phyloP scores from a whole-genome alignment of 2,329 filamentous ascomycete genomes.

The Verticillium zaregamsianum region DNA sequence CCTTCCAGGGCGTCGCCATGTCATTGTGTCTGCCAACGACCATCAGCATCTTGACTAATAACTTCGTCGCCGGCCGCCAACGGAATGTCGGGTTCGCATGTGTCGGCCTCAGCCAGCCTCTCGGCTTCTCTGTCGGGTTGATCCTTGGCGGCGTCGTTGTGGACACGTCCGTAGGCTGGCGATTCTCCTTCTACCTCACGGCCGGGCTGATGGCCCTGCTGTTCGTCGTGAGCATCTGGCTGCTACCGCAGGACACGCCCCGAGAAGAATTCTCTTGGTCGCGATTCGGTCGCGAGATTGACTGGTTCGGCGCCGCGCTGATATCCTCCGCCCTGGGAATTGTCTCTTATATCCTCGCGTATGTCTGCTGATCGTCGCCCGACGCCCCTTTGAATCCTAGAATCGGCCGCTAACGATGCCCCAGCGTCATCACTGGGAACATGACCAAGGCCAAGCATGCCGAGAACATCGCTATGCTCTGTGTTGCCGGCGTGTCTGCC shows the following conservation, averaged over 20 bases:
- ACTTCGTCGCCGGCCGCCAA: slow-evolving; percentile 6
- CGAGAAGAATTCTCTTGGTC: slow-evolving; percentile 27
- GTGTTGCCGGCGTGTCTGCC: background rate
- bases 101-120: slow-evolving; percentile 11
- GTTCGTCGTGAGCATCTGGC: slow-evolving; percentile 31
- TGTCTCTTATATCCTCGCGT: slow-evolving; percentile 11
- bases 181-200: slow-evolving; percentile 10
- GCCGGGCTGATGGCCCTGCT: slow-evolving; percentile 29
- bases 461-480: slow-evolving; percentile 6
- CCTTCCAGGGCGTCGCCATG: slow-evolving; percentile 11
- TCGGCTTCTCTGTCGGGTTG: slow-evolving; percentile 10
- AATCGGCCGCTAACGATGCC: slow-evolving; percentile 23
- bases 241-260: slow-evolving; percentile 39
- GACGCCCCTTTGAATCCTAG: too few relatives aligned
- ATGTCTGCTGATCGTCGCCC: background rate
- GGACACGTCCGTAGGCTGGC: slow-evolving; percentile 9
- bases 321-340: slow-evolving; percentile 6
- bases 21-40: slow-evolving; percentile 11
- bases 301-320: slow-evolving; percentile 8
- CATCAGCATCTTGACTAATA: slow-evolving; percentile 11
- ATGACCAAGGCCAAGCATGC: slow-evolving; percentile 5
- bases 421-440: slow-evolving; percentile 3
- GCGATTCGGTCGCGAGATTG: slow-evolving; percentile 10
- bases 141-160: slow-evolving; percentile 11
- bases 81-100: slow-evolving; percentile 28